Conservation (phyloP, 495 filamentous ascomycete genomes). For the Lophiostoma macrostomum region DNA sequence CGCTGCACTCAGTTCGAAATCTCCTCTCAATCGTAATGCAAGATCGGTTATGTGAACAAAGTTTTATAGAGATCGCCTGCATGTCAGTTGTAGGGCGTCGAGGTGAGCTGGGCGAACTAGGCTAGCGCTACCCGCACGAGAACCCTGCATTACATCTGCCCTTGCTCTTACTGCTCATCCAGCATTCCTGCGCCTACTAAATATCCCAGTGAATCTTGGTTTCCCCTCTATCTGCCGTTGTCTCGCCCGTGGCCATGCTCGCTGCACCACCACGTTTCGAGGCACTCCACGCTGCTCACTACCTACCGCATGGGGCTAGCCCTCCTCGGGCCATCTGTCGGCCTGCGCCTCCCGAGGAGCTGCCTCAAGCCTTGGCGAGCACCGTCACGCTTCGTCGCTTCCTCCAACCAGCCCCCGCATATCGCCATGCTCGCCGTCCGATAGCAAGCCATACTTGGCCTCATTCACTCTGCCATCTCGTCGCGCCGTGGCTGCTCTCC, state of each 20-base stretch:
- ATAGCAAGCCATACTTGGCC: conserved; percentile 6
- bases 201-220: too few species aligned
- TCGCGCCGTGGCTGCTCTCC: neutral
- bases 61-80: neutral
- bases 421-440: conserved; percentile 8
- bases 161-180: too few species aligned
- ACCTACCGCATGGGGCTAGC: conserved; percentile 10
- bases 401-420: conserved; percentile 16
- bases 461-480: neutral
- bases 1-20: too few species aligned
- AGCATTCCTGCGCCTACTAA: too few species aligned
- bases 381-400: neutral
- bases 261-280: too few species aligned
- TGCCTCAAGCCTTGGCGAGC: conserved; percentile 1
- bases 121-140: conserved; percentile 1
- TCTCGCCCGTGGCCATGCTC: too few species aligned
- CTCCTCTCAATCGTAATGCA: too few species aligned
- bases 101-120: neutral
- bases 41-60: neutral
- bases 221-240: too few species aligned
- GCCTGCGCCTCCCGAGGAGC: neutral
- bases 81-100: conserved; percentile 7
- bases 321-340: conserved; percentile 2
- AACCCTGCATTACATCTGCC: too few species aligned
- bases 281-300: too few species aligned